Evolutionary conservation across 768 basidiomycete species (phyloP).

Genomic region (Boletus subparvulus): DNA sequence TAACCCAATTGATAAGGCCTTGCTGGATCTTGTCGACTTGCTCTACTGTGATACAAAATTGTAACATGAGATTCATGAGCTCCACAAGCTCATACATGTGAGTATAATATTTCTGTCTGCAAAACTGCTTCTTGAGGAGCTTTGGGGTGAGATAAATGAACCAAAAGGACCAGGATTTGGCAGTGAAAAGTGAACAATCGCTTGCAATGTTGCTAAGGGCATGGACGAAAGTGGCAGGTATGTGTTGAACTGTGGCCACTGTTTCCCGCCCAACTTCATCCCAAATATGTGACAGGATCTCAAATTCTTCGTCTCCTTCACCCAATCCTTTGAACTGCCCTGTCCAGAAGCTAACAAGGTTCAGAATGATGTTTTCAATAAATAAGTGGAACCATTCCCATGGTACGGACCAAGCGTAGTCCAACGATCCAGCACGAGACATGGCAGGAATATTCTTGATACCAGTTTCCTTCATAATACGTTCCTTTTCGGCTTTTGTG

Average conservation of each 20-base stretch:
- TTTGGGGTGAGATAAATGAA: conserved; percentile 18
- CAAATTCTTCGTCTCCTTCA: conserved; percentile 28
- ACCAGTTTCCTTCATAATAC: conserved; percentile 29
- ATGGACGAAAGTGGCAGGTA: conserved; percentile 34
- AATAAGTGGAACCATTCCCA: too few species aligned
- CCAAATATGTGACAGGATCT: conserved; percentile 10
- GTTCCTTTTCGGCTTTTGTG: conserved; percentile 8
- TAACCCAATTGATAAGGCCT: too few species aligned
- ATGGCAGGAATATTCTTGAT: conserved; percentile 32
- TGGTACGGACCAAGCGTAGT: background rate
- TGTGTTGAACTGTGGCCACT: conserved; percentile 12
- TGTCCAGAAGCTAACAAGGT: background rate
- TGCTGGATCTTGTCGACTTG: background rate
- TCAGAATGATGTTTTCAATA: too few species aligned
- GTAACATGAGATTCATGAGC: background rate
- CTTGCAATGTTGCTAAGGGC: conserved; percentile 35
- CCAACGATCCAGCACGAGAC: background rate
- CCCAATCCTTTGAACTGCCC: conserved; percentile 36
- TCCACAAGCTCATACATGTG: background rate
- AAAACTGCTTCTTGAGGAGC: background rate
- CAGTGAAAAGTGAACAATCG: background rate
- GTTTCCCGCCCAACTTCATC: conserved; percentile 36
- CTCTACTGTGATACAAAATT: background rate
- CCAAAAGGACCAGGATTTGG: conserved; percentile 21
- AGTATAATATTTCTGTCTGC: background rate